phyloP scores from a whole-genome alignment of 768 basidiomycete genomes.

The Crassisporium funariophilum region DNA sequence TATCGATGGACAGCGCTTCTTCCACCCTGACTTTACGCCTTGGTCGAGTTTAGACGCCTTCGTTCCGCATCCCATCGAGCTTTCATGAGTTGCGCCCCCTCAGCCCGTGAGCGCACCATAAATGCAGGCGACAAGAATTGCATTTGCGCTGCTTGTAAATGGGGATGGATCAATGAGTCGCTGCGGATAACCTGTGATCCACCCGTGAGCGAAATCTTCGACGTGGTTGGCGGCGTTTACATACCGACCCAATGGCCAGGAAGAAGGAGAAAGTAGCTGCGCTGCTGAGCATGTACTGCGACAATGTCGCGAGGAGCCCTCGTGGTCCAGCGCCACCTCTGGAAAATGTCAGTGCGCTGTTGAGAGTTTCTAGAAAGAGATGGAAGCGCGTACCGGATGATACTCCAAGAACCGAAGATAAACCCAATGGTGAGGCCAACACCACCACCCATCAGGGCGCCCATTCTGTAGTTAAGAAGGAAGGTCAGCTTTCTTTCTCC shows the following conservation, averaged over 20 bases:
- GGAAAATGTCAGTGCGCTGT: slow-evolving; percentile 8
- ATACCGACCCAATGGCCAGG: slow-evolving; percentile 90
- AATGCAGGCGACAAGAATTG: slow-evolving; percentile 56
- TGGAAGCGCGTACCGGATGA: slow-evolving; percentile 66
- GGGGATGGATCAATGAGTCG: slow-evolving; percentile 61
- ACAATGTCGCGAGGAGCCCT: slow-evolving; percentile 87
- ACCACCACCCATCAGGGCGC: slow-evolving; percentile 88
- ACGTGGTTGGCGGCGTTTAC: slow-evolving; percentile 19
- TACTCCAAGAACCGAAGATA: slow-evolving; percentile 93
- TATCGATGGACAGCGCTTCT: too few species aligned
- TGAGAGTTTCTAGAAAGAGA: neutral
- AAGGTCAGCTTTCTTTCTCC: neutral
- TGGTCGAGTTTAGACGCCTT: slow-evolving; percentile 27
- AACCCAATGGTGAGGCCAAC: slow-evolving; percentile 97
- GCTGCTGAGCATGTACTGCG: slow-evolving; percentile 98
- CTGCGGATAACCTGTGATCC: slow-evolving; percentile 81
- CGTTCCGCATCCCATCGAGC: slow-evolving; percentile 77
- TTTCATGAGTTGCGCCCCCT: slow-evolving; percentile 71
- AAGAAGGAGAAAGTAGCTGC: slow-evolving; percentile 98
- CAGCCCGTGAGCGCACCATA: slow-evolving; percentile 59
- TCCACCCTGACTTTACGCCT: slow-evolving; percentile 5
- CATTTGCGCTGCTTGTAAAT: slow-evolving; percentile 63
- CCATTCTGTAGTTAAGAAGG: slow-evolving; percentile 57
- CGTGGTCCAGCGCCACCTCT: slow-evolving; percentile 92
- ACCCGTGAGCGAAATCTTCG: slow-evolving; percentile 9